Evolutionary conservation across 2,329 filamentous ascomycete genomes (phyloP), one percentile per base, ranked within the genome.

Genomic region (Plenodomus tracheiphilus): DNA sequence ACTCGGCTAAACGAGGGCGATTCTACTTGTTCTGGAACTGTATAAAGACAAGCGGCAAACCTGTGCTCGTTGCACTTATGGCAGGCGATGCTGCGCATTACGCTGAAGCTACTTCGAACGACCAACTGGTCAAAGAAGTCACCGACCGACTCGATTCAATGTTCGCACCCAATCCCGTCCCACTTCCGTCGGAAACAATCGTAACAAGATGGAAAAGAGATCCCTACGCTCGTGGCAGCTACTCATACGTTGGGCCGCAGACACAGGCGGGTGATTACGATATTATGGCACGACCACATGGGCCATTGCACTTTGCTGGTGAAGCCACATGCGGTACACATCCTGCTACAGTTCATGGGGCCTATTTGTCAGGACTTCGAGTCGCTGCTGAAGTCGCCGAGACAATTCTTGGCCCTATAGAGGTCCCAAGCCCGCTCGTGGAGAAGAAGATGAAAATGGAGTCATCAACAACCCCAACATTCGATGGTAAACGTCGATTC

Each of bases 21-120:
- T 96, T 96, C 74, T 99, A 97, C 65, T 84, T 99, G 61, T 97
- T 96, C 83, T 97, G 96, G 83, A 97, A 99, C 64, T 91, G 91
- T 46, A 87, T 91, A 51, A 89, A 91, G 60, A 96, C 90, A 2
- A 91, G 89, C 39, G 95, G 95, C 1, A 78, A 96, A 30, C 94
- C 76, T 30, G 91, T 91, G 43, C 80, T 97, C 19, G 85, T 97
- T 52, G 94, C 91, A 8, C 81, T 99, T 21, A 97, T 99, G 93
- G 93, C 93, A 41, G 94, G 94, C 18, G 90, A 97, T 61, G 90
- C 95, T 17, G 94, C 92, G 15, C 89, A 91, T 60, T 88, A 96
- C 55, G 91, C 91, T 0, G 95, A 99, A 72, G 79, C 79, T 43
- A 85, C 85, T 1, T 82, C 84, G 43, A 89, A 97, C 59, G 83